Percentiles rank a stretch among this genome's conserved stretches.
Conservation (phyloP, 805 yeast species). For the Ogataea allantospora region DNA sequence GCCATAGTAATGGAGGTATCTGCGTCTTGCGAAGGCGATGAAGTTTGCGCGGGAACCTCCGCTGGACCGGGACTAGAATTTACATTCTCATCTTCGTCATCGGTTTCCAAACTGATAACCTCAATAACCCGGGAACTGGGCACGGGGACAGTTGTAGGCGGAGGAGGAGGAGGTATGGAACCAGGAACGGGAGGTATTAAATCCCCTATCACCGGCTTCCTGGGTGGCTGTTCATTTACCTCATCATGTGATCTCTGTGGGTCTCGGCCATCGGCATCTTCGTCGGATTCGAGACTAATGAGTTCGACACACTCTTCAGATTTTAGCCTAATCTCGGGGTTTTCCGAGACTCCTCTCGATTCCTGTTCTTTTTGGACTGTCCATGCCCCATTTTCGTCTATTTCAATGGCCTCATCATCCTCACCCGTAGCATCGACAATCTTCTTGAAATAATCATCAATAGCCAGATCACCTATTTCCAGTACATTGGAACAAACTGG, state of each 20-base stretch:
- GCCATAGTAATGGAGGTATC: background rate
- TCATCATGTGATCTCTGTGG: background rate
- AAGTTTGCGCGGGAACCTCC: too few relatives aligned
- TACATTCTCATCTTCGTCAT: slow-evolving; percentile 1
- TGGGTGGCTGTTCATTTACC: too few relatives aligned
- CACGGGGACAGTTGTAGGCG: background rate
- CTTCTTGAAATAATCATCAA: slow-evolving; percentile 71
- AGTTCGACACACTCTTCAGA: background rate
- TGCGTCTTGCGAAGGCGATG: too few relatives aligned
- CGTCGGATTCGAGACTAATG: background rate
- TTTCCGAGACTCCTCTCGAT: slow-evolving; percentile 2
- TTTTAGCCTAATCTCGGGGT: background rate
- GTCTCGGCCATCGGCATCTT: background rate
- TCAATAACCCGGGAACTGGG: background rate
- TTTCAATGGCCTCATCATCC: slow-evolving; percentile 62
- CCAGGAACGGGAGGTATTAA: too few relatives aligned
- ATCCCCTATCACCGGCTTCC: too few relatives aligned
- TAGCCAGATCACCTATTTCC: slow-evolving; percentile 54
- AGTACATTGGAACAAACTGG: slow-evolving; percentile 70
- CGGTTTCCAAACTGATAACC: slow-evolving; percentile 11
- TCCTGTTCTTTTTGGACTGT: slow-evolving; percentile 30
- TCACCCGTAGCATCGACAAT: slow-evolving; percentile 53
- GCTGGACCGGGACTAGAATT: too few relatives aligned
- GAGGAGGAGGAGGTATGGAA: background rate
- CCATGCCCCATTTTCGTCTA: slow-evolving; percentile 79